Evolutionary conservation across 148 eudicot genomes (phyloP).

Genomic region (Linanthus parryae): DNA sequence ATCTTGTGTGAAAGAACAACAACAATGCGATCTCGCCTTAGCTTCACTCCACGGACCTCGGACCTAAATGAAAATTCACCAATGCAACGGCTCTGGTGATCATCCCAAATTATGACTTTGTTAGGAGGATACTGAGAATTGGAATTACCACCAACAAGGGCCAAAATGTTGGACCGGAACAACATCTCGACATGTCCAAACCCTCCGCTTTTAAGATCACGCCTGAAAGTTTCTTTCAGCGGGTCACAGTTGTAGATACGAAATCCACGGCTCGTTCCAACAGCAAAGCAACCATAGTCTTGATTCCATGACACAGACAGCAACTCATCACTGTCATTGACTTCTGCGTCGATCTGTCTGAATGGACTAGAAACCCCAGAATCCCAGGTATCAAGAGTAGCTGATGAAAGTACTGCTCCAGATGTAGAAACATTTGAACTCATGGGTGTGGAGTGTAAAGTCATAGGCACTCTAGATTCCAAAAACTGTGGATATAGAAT

Average conservation of each 20-base stretch:
- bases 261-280: slow-evolving; percentile 84
- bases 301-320: slow-evolving; percentile 88
- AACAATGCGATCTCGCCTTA: slow-evolving; percentile 82
- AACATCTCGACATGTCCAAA: slow-evolving; percentile 97
- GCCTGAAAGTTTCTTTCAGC: slow-evolving; percentile 82
- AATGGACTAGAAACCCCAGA: slow-evolving; percentile 36
- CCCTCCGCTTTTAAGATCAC: slow-evolving; percentile 85
- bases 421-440: slow-evolving; percentile 55
- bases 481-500: slow-evolving; percentile 10
- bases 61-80: slow-evolving; percentile 92
- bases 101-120: slow-evolving; percentile 94
- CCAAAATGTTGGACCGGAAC: slow-evolving; percentile 78
- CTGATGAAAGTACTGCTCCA: slow-evolving; percentile 36
- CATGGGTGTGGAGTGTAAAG: slow-evolving; percentile 33
- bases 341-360: slow-evolving; percentile 28
- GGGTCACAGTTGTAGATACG: slow-evolving; percentile 92
- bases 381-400: slow-evolving; percentile 38
- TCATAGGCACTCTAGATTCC: slow-evolving; percentile 17
- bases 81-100: slow-evolving; percentile 81
- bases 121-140: slow-evolving; percentile 82
- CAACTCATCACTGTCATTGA: slow-evolving; percentile 55
- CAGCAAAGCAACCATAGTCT: slow-evolving; percentile 91
- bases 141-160: slow-evolving; percentile 80
- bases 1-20: slow-evolving; percentile 94
- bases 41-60: slow-evolving; percentile 79